phyloP scores from a whole-genome alignment of 2,329 filamentous ascomycete genomes.

The Neofusicoccum laricinum region DNA sequence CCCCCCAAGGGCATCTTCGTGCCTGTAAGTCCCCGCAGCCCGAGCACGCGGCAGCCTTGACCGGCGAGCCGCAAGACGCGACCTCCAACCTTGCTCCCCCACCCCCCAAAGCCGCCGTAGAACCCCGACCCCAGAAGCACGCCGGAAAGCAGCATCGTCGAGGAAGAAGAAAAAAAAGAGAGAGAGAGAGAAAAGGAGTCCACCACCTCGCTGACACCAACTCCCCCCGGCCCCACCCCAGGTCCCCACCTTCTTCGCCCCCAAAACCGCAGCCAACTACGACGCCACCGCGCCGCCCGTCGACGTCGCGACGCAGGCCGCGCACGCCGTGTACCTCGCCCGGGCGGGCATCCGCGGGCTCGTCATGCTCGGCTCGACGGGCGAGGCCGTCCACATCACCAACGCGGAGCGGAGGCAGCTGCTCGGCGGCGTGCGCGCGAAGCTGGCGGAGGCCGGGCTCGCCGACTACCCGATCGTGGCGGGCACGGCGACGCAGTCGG shows the following conservation, averaged over 20 bases:
- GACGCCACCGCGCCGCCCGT: constrained; percentile 37
- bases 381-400: constrained; percentile 57
- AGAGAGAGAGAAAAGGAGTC: too few species aligned
- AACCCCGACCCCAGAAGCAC: too few species aligned
- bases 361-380: constrained; percentile 58
- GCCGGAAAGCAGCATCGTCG: too few species aligned
- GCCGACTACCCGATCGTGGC: constrained; percentile 56
- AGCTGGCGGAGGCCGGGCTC: constrained; percentile 52
- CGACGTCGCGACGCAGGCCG: constrained; percentile 53
- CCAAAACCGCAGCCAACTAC: constrained; percentile 20
- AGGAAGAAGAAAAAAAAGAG: too few species aligned
- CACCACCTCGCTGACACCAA: too few species aligned
- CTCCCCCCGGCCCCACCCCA: background rate
- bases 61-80: too few species aligned
- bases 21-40: constrained; percentile 4
- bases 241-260: constrained; percentile 59
- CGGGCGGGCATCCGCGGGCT: constrained; percentile 55
- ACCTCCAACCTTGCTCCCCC: too few species aligned
- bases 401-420: constrained; percentile 50
- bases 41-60: background rate
- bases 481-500: constrained; percentile 56
- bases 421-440: constrained; percentile 49
- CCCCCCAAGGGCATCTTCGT: constrained; percentile 18
- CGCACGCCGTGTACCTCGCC: constrained; percentile 57
- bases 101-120: too few species aligned